Evolutionary conservation across 2,329 filamentous ascomycete genomes (phyloP), one percentile per base, ranked within the genome.

Genomic region (Neopestalotiopsis sp.): DNA sequence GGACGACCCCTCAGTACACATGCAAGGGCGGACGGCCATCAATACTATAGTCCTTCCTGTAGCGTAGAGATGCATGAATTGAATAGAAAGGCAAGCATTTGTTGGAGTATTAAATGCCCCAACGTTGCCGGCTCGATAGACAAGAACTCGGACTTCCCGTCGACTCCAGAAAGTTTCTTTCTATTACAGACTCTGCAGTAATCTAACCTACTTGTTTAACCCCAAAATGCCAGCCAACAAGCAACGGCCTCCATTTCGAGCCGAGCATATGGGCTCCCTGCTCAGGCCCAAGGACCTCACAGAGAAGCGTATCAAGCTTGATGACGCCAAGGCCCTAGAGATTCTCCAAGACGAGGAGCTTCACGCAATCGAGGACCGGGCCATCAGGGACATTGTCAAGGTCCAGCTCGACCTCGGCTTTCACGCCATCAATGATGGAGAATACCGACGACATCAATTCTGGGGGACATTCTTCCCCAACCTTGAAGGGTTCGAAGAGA

Each of bases 251-350:
- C 92, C 92, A 59, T 94, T 93, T 84, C 87, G 92, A 72, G 92
- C 92, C 63, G 92, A 94, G 84, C 92, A 94, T 76, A 84, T 93
- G 73, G 92, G 92, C 73, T 93, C 91, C 5, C 84, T 94, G 40
- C 87, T 94, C 61, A 90, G 92, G 12, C 91, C 92, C 5, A 81
- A 90, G 72, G 83, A 87, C 69, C 83, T 93, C 66, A 83, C 90
- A 30, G 85, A 90, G 67, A 88, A 87, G 72, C 90, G 92, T 73
- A 84, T 89, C 70, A 74, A 77, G 66, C 76, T 82, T 42, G 80
- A 81, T 62, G 74, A 78, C 30, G 76, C 77, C 65, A 81, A 81
- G 68, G 79, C 79, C 14, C 71, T 81, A 14, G 79, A 79, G 6
- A 79, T 81, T 49, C 74, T 73, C n/a, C 76, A 80, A 42, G 81